phyloP scores from a whole-genome alignment of 805 yeast species.

The Candida bentonensis region DNA sequence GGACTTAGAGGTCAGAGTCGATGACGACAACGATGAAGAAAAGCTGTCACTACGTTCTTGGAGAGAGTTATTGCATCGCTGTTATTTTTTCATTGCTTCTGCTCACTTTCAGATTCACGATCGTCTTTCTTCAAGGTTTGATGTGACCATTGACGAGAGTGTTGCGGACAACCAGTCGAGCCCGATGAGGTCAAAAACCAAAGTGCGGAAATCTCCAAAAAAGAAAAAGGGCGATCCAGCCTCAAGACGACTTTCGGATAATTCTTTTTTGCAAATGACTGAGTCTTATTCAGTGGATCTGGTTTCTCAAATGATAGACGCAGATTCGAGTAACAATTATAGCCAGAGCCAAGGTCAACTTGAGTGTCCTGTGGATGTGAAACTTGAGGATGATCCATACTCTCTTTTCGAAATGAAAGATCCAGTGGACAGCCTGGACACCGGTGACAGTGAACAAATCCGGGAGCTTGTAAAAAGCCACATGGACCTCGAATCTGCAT shows the following conservation, averaged over 20 bases:
- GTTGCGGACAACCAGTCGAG: background rate
- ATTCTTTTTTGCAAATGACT: background rate
- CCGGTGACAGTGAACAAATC: conserved; percentile 6
- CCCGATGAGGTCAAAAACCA: background rate
- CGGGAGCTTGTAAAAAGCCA: conserved; percentile 13
- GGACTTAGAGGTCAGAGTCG: conserved; percentile 6
- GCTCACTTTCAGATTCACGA: conserved; percentile 45
- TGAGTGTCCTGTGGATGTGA: background rate
- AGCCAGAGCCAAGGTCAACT: too few species aligned
- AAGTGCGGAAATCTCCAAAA: background rate
- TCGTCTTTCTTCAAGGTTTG: background rate
- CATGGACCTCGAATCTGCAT: conserved; percentile 34
- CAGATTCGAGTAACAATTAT: background rate
- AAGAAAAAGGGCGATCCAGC: background rate
- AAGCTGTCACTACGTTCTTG: conserved; percentile 29
- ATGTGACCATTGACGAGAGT: background rate
- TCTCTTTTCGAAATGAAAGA: conserved; percentile 20
- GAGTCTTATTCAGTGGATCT: background rate
- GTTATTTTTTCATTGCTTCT: conserved; percentile 65
- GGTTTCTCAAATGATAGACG: background rate
- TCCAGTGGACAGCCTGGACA: conserved; percentile 11
- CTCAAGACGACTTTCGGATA: background rate
- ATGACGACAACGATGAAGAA: conserved; percentile 12
- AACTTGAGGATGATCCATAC: background rate
- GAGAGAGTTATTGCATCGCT: conserved; percentile 56